Percentiles rank a stretch among this genome's conserved stretches.
phyloP scores from a whole-genome alignment of 1,139 yeast species.

The Debaryomyces subglobosus region DNA sequence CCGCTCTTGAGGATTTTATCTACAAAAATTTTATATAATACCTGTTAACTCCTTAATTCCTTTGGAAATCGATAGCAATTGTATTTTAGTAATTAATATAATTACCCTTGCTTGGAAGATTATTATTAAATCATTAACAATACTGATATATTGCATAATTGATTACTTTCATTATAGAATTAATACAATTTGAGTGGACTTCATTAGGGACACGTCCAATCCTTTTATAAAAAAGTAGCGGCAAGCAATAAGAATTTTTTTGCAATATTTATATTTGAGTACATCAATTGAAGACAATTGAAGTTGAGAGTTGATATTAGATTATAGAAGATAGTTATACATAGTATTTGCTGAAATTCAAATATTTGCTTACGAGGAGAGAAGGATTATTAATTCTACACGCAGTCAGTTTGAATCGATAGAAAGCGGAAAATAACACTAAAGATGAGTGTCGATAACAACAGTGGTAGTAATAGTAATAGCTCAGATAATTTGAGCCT shows the following conservation, averaged over 20 bases:
- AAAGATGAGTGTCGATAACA: constrained; percentile 5
- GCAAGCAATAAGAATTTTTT: background rate
- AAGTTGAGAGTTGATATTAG: background rate
- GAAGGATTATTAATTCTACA: background rate
- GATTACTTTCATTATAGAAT: constrained; percentile 8
- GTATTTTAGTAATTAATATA: background rate
- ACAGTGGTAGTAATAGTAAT: constrained; percentile 5
- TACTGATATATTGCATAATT: constrained; percentile 4
- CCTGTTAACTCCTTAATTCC: constrained; percentile 2
- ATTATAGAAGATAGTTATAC: constrained; percentile 1
- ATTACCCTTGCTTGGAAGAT: background rate
- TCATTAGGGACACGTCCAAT: constrained; percentile 8
- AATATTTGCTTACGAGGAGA: background rate
- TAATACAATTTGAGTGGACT: constrained; percentile 3
- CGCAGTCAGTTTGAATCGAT: background rate
- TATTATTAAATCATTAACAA: background rate
- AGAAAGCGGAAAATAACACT: background rate
- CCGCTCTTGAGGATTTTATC: constrained; percentile 5
- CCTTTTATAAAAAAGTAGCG: constrained; percentile 3
- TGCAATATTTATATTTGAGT: background rate
- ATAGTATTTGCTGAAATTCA: background rate
- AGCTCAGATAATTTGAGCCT: constrained; percentile 18
- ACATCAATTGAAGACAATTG: background rate
- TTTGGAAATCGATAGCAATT: constrained; percentile 2
- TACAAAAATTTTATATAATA: constrained; percentile 5